Evolutionary conservation across 805 yeast genomes (phyloP).

Genomic region (Candida maesae): DNA sequence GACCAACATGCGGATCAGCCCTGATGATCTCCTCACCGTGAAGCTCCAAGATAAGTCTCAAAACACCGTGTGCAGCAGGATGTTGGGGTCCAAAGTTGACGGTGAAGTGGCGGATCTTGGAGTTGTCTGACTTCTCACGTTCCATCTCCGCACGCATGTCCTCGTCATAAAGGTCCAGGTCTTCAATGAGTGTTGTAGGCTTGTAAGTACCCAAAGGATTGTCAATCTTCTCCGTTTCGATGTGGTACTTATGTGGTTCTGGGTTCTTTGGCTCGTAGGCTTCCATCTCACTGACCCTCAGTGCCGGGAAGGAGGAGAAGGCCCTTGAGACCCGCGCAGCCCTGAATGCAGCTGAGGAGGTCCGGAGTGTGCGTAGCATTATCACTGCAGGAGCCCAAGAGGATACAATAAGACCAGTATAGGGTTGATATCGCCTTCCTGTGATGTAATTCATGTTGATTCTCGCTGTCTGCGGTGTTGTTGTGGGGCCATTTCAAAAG

Average conservation of each 20-base stretch:
- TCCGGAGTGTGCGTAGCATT: slow-evolving; percentile 4
- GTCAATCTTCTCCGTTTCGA: slow-evolving; percentile 28
- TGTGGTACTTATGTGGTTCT: slow-evolving; percentile 13
- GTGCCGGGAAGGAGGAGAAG: slow-evolving; percentile 1
- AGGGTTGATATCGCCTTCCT: no score
- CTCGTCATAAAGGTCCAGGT: slow-evolving; percentile 36
- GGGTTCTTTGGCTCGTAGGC: slow-evolving; percentile 23
- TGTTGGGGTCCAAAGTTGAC: slow-evolving; percentile 92
- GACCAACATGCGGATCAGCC: slow-evolving; percentile 85
- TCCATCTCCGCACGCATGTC: slow-evolving; percentile 28
- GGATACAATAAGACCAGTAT: background rate
- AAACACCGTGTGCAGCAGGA: slow-evolving; percentile 93
- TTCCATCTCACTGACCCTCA: slow-evolving; percentile 20
- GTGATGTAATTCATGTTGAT: no score
- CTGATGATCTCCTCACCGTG: slow-evolving; percentile 88
- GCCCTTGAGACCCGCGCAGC: slow-evolving; percentile 2
- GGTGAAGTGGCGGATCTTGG: slow-evolving; percentile 78
- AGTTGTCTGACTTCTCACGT: slow-evolving; percentile 16
- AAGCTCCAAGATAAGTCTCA: slow-evolving; percentile 78
- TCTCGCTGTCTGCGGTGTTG: no score
- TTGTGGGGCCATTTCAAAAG: no score
- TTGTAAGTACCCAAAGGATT: slow-evolving; percentile 39
- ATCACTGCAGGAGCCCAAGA: background rate
- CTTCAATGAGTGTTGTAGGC: slow-evolving; percentile 27
- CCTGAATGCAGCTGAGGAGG: background rate